A percentile compares a stretch with the other conserved stretches of the same genome.
These are phyloP conservation scores for Ploettnerulaceae sp. DNA, from an alignment of 2,329 filamentous ascomycete genomes.

Conservation along the genomic window DNA sequence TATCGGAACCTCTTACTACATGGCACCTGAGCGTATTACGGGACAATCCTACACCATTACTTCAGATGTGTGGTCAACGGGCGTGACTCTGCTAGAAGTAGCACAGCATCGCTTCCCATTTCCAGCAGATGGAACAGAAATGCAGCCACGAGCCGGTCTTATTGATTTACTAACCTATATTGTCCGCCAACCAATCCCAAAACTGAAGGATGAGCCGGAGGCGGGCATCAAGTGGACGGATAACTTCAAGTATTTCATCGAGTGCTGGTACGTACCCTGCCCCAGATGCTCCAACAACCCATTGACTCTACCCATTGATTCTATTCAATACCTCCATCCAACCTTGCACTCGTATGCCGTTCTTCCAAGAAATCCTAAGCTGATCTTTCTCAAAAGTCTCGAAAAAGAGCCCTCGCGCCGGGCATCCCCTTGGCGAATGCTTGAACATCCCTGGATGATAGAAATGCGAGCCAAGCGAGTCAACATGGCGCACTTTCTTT, in stretches of 20 bases:
- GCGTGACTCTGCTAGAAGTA: constrained; percentile 97
- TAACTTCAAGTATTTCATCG: constrained; percentile 98
- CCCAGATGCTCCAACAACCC: no score
- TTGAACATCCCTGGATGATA: constrained; percentile 97
- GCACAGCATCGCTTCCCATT: constrained; percentile 98
- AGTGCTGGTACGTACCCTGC: constrained; percentile 79
- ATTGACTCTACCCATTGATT: no score
- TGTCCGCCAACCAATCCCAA: constrained; percentile 89
- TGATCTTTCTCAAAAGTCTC: constrained; percentile 51
- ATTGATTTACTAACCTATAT: constrained; percentile 98
- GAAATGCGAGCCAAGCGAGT: constrained; percentile 96
- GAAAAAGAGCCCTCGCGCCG: constrained; percentile 86
- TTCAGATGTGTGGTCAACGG: constrained; percentile 96
- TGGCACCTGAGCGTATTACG: constrained; percentile 97
- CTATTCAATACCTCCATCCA: constrained; percentile 19
- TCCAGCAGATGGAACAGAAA: constrained; percentile 91
- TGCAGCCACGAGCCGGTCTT: constrained; percentile 85
- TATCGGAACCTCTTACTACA: constrained; percentile 98
- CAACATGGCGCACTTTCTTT: constrained; percentile 93
- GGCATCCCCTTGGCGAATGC: constrained; percentile 96
- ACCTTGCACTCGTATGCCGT: constrained; percentile 8
- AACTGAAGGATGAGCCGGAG: constrained; percentile 89
- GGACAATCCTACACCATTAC: constrained; percentile 98
- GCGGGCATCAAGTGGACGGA: constrained; percentile 91
- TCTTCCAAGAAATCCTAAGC: not conserved